Conservation (phyloP, 2,329 filamentous ascomycete species). For the Diaporthe ampelina region DNA sequence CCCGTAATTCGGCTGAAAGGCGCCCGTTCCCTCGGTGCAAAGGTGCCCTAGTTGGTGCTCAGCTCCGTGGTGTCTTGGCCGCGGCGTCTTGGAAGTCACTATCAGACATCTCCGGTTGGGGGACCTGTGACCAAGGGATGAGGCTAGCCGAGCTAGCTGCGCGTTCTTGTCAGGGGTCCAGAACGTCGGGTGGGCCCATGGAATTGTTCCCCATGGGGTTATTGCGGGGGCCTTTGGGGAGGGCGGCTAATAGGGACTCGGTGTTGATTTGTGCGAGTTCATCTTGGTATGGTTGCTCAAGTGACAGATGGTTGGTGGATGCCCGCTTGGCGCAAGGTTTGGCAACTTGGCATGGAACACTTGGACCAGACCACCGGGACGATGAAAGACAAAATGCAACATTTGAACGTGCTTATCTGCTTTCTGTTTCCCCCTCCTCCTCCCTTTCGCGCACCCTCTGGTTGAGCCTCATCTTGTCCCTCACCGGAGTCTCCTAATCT, state of each 20-base stretch:
- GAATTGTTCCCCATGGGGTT: constrained; percentile 25
- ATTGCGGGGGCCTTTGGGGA: constrained; percentile 17
- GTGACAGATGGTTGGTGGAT: constrained; percentile 19
- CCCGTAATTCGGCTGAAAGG: constrained; percentile 14
- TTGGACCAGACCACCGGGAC: constrained; percentile 21
- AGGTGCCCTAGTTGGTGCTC: constrained; percentile 7
- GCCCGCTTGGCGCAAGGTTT: constrained; percentile 22
- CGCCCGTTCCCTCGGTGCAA: constrained; percentile 16
- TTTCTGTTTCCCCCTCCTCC: not conserved
- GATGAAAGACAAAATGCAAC: constrained; percentile 1
- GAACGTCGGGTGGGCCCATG: constrained; percentile 16
- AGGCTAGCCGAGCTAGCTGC: constrained; percentile 25
- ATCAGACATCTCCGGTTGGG: constrained; percentile 7
- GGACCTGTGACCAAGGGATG: constrained; percentile 18
- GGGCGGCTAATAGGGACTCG: constrained; percentile 18
- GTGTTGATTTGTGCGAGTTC: constrained; percentile 19
- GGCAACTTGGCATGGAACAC: constrained; percentile 25
- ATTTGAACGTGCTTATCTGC: constrained; percentile 14
- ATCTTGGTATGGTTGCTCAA: constrained; percentile 13
- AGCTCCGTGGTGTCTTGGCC: constrained; percentile 20
- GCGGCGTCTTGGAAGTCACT: constrained; percentile 9
- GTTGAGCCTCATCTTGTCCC: constrained; percentile 1
- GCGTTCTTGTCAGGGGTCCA: constrained; percentile 10
- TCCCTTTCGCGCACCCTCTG: not conserved
- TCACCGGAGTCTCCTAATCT: not conserved